Evolutionary conservation across 1,284 basidiomycete genomes (phyloP).

Genomic region (Leccinum laetum): DNA sequence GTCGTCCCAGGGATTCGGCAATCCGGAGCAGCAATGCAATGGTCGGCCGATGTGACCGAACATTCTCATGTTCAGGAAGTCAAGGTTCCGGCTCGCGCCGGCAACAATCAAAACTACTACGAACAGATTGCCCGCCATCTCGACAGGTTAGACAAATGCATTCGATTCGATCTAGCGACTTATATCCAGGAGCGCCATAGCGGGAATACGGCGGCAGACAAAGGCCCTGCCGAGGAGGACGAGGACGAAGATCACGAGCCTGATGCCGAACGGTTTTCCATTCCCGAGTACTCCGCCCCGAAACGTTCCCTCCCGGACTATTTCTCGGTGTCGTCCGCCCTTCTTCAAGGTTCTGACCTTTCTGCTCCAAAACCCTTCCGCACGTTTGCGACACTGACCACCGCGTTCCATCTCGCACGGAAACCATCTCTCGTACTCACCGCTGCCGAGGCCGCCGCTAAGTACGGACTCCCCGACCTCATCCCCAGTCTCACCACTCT

Average conservation of each 20-base stretch:
- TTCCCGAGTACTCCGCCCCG: neutral
- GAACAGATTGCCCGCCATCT: neutral
- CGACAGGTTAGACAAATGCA: slow-evolving; percentile 6
- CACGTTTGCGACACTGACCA: slow-evolving; percentile 6
- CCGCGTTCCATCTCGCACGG: slow-evolving; percentile 5
- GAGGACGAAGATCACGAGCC: slow-evolving; percentile 1
- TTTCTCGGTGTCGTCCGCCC: neutral
- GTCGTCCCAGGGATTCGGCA: neutral
- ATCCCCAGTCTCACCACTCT: neutral
- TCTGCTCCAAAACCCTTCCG: neutral
- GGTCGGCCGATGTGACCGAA: slow-evolving; percentile 3
- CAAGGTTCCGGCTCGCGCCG: neutral
- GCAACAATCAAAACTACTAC: slow-evolving; percentile 7
- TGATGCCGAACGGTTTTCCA: neutral
- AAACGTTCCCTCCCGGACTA: slow-evolving; percentile 1
- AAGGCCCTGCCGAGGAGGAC: neutral
- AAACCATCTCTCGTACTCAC: slow-evolving; percentile 1
- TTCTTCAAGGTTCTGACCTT: neutral
- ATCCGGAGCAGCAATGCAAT: slow-evolving; percentile 7
- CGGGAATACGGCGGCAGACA: neutral
- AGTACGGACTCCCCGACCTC: slow-evolving; percentile 9
- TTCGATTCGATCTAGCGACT: neutral
- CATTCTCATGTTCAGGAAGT: slow-evolving; percentile 8
- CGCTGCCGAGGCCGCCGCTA: neutral
- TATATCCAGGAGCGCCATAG: neutral